phyloP scores from a whole-genome alignment of 768 basidiomycete species.

The Stropharia rugosoannulata region DNA sequence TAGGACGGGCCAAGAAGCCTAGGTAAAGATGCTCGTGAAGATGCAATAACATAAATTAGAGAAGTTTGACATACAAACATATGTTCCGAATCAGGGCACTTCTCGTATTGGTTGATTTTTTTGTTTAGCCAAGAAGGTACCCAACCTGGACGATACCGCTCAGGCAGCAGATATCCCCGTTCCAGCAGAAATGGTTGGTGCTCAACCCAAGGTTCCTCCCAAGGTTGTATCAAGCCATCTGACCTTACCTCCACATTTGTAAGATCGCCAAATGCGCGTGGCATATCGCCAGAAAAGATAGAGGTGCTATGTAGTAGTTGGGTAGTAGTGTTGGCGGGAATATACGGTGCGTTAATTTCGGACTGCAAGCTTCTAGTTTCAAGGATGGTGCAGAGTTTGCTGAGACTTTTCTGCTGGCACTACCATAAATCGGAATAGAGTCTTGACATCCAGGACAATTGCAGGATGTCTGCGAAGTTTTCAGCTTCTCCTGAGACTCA shows the following conservation, averaged over 20 bases:
- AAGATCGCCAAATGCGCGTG: too few relatives aligned
- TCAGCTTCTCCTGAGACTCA: too few relatives aligned
- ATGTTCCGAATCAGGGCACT: background rate
- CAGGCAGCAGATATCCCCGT: slow-evolving; percentile 5
- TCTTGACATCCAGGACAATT: too few relatives aligned
- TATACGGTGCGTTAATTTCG: too few relatives aligned
- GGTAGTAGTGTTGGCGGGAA: too few relatives aligned
- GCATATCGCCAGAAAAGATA: too few relatives aligned
- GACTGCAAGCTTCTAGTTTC: too few relatives aligned
- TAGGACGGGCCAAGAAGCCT: background rate
- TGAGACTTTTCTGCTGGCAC: too few relatives aligned
- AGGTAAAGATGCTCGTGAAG: background rate
- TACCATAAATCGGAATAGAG: too few relatives aligned
- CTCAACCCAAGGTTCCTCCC: slow-evolving; percentile 2
- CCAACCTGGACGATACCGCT: slow-evolving; percentile 8
- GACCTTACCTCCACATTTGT: background rate
- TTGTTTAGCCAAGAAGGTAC: slow-evolving; percentile 6
- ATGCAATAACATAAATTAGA: background rate
- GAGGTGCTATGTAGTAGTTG: too few relatives aligned
- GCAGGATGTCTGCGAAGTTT: too few relatives aligned
- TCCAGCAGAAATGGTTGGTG: slow-evolving; percentile 4
- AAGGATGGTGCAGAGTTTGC: too few relatives aligned
- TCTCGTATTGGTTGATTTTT: background rate
- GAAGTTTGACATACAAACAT: background rate
- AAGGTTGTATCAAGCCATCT: background rate